Base-by-base conservation (phyloP, 768 basidiomycete species). In the Suillus paluster region DNA sequence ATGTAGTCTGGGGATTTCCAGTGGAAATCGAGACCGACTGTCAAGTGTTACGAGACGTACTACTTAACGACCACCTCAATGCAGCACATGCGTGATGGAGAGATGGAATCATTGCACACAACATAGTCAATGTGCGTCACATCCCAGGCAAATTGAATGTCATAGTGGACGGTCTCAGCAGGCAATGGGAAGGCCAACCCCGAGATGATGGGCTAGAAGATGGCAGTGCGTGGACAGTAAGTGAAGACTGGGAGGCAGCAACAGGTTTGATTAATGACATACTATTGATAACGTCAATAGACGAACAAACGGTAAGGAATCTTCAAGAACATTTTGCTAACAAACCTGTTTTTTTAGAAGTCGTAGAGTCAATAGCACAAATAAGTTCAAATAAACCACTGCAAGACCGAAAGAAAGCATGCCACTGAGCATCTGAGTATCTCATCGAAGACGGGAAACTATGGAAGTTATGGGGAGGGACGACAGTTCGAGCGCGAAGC, bases 131-230 rank as follows among this genome's bases (percentile, higher is more conserved):
- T 11, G 66, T 74, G 11, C 55, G 66, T 2, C 73, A 72, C 52
- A 46, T 63, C 0, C 70, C 73, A 10, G 69, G 73, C 0, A 50
- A 19, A 17, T 50, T 63, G 8, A 77, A 76, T 39, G 42, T 61
- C 3, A 73, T 73, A 0, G 73, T 72, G 15, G 76, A 79, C 58
- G 73, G 71, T 0, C 50, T 79, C 6, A 78, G 75, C 49, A 12
- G 71, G 30, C 52, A 62, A 46, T 62, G 23, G 36, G 73, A 72
- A 49, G 71, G 63, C 0, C 39, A 39, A 14, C 23, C 44, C 46
- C 45, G 55, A 12, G 42, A 21, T 3, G 54, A 46, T 2, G 71
- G 64, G 0, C 4, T 15, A 39, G 14, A 39, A 6, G 75, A 79
- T 46, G 71, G 76, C 1, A 72, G 70, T 39, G 62, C 68, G 10